Evolutionary conservation across 192 early-diverging fungal genomes (phyloP), one percentile per base, ranked within the genome.

Genomic region (Phlyctochytrium bullatum): DNA sequence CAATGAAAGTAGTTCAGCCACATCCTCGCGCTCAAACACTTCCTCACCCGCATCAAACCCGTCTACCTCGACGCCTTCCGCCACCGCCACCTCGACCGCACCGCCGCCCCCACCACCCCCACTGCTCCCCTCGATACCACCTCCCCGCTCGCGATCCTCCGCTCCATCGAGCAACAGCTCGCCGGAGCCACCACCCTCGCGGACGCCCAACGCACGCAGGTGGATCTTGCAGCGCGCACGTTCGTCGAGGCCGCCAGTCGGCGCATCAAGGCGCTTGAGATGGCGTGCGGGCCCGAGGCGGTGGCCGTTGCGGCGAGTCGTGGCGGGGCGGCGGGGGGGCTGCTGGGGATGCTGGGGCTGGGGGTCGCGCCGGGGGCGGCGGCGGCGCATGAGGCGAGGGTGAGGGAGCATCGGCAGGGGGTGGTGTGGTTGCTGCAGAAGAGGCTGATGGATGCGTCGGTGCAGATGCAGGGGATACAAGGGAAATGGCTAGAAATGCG

Each of bases 401-500:
- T 79, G 2, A 24, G 56, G 20, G 77, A 79, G 58, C 77, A 75
- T 35, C 69, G 73, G 17, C 47, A 33, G 20, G 25, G 64, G 14
- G 63, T 80, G 14, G 60, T 80, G 14, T 80, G 78, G 78, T 33
- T 74, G 23, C 50, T 80, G 12, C 72, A 70, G 57, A 71, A 68
- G 64, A 30, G 66, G 6, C 63, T 80, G 20, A 67, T 76, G 66
- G 56, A 71, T 30, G 72, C 62, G 6, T 80, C 75, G 3, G 30
- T 52, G n/a, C 12, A 69, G 0, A 66, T 72, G 31, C 72, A 65
- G 66, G 36, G 62, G 23, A 66, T 80, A 66, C 74, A 76, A 64
- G 72, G 76, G 62, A 25, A 52, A 24, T 40, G 76, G 62, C 23
- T 76, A 33, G 56, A 68, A 36, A 20, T 72, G 14, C 23, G 0